Conservation (phyloP, 176 grass and related monocot genomes). For the Lolium rigidum region DNA sequence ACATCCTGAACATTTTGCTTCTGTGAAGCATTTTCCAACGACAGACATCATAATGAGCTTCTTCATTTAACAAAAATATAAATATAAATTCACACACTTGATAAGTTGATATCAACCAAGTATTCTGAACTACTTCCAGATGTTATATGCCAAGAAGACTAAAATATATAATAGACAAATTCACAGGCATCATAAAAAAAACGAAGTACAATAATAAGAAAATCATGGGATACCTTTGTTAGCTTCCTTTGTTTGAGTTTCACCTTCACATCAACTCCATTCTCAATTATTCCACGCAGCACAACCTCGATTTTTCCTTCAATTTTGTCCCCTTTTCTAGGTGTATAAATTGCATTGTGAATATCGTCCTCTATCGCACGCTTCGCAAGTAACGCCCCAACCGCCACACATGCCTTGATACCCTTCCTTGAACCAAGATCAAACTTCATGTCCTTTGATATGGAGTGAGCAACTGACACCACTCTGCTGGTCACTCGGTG, state of each 20-base stretch:
- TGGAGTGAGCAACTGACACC: slow-evolving; percentile 69
- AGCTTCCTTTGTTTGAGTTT: slow-evolving; percentile 65
- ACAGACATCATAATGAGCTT: neutral
- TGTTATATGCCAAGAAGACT: neutral
- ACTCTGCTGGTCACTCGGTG: slow-evolving; percentile 74
- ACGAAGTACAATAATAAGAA: neutral
- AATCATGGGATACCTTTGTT: slow-evolving; percentile 45
- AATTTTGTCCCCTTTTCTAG: slow-evolving; percentile 74
- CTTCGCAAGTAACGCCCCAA: slow-evolving; percentile 65
- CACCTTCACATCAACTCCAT: slow-evolving; percentile 82
- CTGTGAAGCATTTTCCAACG: neutral
- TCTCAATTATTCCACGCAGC: slow-evolving; percentile 55
- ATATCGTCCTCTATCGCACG: slow-evolving; percentile 76
- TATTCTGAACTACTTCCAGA: slow-evolving; percentile 6
- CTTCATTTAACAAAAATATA: neutral
- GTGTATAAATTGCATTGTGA: slow-evolving; percentile 73
- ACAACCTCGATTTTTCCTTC: slow-evolving; percentile 78
- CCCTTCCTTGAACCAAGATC: slow-evolving; percentile 72
- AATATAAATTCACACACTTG: neutral
- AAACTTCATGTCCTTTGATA: slow-evolving; percentile 86
- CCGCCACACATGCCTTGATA: slow-evolving; percentile 60
- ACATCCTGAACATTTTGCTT: slow-evolving; percentile 26
- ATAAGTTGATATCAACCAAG: slow-evolving; percentile 12
- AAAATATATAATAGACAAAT: neutral
- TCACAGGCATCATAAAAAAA: slow-evolving; percentile 1